phyloP scores from a whole-genome alignment of 345 rosid genomes.

The Limnanthes douglasii region DNA sequence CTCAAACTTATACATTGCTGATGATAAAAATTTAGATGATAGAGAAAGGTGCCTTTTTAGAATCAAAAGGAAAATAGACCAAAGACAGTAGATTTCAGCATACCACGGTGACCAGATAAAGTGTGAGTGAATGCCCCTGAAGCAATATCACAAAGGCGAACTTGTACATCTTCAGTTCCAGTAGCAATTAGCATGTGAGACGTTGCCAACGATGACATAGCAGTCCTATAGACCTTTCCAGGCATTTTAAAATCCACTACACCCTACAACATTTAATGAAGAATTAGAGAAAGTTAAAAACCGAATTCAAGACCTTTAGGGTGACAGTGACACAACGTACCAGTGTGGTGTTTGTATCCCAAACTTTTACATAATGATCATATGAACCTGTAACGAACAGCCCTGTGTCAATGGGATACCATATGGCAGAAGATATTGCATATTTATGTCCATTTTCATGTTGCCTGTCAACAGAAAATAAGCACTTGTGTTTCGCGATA shows the following conservation, averaged over 20 bases:
- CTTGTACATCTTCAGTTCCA: constrained; percentile 94
- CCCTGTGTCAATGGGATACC: constrained; percentile 97
- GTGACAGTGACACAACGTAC: constrained; percentile 10
- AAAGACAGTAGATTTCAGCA: constrained; percentile 9
- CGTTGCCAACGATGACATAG: constrained; percentile 81
- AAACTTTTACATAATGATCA: constrained; percentile 69
- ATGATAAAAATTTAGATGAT: background rate
- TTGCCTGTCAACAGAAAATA: constrained; percentile 65
- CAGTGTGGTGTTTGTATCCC: constrained; percentile 91
- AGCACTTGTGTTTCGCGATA: constrained; percentile 58
- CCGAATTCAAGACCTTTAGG: background rate
- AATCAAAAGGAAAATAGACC: background rate
- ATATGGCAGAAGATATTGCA: constrained; percentile 68
- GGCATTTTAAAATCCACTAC: constrained; percentile 87
- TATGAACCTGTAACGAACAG: constrained; percentile 77
- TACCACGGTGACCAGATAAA: constrained; percentile 94
- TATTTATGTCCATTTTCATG: constrained; percentile 59
- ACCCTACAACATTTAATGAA: constrained; percentile 23
- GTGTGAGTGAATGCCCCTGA: constrained; percentile 90
- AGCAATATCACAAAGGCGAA: constrained; percentile 87
- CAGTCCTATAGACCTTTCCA: constrained; percentile 80
- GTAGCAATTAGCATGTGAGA: constrained; percentile 87
- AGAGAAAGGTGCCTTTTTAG: constrained; percentile 1
- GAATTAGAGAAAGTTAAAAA: background rate
- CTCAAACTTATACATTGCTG: background rate